Conservation (phyloP, 257 asterid species). For the Mentha longifolia region DNA sequence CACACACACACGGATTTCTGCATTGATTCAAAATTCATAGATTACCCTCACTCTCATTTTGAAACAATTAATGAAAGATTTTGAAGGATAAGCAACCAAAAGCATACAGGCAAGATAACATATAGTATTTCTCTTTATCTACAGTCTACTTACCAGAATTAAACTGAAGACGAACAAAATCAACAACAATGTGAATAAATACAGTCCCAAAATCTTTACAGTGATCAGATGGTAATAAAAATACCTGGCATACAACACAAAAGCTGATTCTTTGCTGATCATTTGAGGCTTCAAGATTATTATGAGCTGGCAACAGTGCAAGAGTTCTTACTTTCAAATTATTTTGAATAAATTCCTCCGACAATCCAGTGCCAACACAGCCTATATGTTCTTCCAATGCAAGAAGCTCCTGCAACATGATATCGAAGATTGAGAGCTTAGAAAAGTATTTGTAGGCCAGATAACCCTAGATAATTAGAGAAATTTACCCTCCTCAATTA, state of each 20-base stretch:
- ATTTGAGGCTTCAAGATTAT: slow-evolving; percentile 40
- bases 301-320: slow-evolving; percentile 33
- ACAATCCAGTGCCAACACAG: slow-evolving; percentile 69
- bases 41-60: no score
- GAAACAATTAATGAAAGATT: no score
- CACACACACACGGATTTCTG: no score
- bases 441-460: background rate
- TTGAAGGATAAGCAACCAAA: no score
- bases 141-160: background rate
- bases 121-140: background rate
- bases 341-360: slow-evolving; percentile 51
- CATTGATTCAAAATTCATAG: no score
- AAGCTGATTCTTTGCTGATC: slow-evolving; percentile 51
- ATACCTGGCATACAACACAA: slow-evolving; percentile 85
- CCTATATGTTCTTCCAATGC: slow-evolving; percentile 85
- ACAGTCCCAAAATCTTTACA: background rate
- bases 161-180: background rate
- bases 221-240: background rate
- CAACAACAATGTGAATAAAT: background rate
- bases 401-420: slow-evolving; percentile 76
- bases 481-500: slow-evolving; percentile 24
- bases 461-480: background rate
- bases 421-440: background rate
- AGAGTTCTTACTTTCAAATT: slow-evolving; percentile 60
- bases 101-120: background rate